Conservation (phyloP, 1,139 yeast species). For the Blastobotrys malaysiensis region DNA sequence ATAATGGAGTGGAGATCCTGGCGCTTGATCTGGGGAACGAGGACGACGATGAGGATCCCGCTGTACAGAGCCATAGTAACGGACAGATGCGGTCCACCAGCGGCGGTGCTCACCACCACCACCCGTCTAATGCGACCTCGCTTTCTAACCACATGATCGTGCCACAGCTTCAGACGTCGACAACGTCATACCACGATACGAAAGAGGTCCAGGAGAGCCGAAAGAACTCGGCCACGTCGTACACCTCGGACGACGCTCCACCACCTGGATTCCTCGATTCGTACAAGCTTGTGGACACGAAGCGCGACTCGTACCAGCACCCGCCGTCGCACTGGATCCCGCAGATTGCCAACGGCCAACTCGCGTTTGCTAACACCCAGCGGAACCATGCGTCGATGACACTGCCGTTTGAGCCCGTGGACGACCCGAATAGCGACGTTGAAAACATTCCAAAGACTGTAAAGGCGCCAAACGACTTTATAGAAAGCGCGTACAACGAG, state of each 20-base stretch:
- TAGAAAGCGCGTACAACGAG: conserved; percentile 7
- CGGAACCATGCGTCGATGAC: conserved; percentile 20
- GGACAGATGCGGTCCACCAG: too few relatives aligned
- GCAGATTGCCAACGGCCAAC: conserved; percentile 26
- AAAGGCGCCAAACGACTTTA: conserved; percentile 6
- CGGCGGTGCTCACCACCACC: neutral
- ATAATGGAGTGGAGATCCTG: conserved; percentile 11
- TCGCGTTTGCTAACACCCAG: conserved; percentile 25
- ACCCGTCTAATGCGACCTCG: neutral
- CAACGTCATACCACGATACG: neutral
- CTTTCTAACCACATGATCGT: neutral
- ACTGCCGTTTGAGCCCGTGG: conserved; percentile 24
- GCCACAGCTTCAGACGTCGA: neutral
- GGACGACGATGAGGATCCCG: neutral
- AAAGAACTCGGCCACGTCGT: conserved; percentile 6
- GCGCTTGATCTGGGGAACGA: conserved; percentile 10
- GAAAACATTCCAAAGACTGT: conserved; percentile 9
- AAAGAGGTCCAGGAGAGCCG: conserved; percentile 2
- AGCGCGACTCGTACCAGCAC: conserved; percentile 14
- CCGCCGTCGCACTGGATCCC: conserved; percentile 29
- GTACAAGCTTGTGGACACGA: conserved; percentile 19
- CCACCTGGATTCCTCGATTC: conserved; percentile 12
- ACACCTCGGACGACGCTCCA: conserved; percentile 1
- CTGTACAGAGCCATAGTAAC: neutral
- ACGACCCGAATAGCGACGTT: neutral